Evolutionary conservation across 2,329 filamentous ascomycete species (phyloP).

Genomic region (Ceratocystis harringtonii): DNA sequence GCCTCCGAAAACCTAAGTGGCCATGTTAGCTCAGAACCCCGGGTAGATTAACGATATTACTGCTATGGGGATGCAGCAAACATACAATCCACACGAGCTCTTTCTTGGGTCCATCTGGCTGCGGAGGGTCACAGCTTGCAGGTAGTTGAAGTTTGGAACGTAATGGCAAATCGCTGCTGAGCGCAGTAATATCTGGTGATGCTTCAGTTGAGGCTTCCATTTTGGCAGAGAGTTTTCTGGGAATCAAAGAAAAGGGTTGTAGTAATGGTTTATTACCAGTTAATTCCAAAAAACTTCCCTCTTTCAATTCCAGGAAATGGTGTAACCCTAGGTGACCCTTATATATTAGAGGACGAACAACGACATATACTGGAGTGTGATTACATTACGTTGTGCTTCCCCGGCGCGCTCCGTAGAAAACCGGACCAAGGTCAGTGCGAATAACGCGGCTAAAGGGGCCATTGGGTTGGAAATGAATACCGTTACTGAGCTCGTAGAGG

Average conservation of each 20-base stretch:
- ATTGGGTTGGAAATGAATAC: too few relatives aligned
- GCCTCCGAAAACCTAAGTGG: conserved; percentile 65
- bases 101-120: conserved; percentile 50
- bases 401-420: too few relatives aligned
- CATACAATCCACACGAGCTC: conserved; percentile 80
- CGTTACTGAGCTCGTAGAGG: too few relatives aligned
- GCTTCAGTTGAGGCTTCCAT: conserved; percentile 5
- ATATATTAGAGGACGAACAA: too few relatives aligned
- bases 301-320: too few relatives aligned
- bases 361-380: too few relatives aligned
- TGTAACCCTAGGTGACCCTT: too few relatives aligned
- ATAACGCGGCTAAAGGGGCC: too few relatives aligned
- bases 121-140: conserved; percentile 72
- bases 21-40: background rate
- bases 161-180: background rate
- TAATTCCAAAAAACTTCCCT: too few relatives aligned
- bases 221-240: background rate
- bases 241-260: background rate
- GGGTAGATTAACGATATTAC: conserved; percentile 4
- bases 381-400: too few relatives aligned
- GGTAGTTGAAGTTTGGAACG: conserved; percentile 47
- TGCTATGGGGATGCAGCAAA: conserved; percentile 18
- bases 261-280: background rate
- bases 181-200: background rate
- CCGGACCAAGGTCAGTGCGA: too few relatives aligned